Conservation (phyloP, 306 rosid genomes). For the Rosa chinensis region DNA sequence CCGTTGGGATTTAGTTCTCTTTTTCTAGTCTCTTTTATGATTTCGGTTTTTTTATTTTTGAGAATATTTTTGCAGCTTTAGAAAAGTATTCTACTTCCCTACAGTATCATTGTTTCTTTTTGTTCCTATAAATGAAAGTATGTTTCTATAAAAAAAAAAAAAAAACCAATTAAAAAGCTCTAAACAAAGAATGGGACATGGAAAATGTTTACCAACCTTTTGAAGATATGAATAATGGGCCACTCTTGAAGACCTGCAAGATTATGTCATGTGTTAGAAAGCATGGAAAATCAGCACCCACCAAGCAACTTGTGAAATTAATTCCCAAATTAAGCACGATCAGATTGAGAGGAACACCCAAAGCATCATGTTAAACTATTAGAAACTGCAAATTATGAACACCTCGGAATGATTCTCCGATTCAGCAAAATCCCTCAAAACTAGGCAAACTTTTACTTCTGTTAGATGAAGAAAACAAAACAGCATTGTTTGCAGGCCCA, state of each 20-base stretch:
- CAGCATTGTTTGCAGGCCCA: neutral
- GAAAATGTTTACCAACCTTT: conserved; percentile 61
- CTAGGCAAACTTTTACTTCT: neutral
- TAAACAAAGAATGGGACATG: neutral
- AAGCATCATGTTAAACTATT: neutral
- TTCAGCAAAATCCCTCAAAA: neutral
- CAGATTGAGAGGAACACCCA: neutral
- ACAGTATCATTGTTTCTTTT: neutral
- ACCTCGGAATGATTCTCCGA: neutral
- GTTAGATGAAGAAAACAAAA: neutral
- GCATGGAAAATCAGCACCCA: conserved; percentile 6
- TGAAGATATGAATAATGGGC: conserved; percentile 97
- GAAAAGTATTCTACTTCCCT: neutral
- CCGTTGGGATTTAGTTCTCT: neutral
- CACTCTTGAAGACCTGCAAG: conserved; percentile 96
- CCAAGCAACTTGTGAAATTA: conserved; percentile 14
- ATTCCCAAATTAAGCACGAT: conserved; percentile 14
- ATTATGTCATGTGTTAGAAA: conserved; percentile 40
- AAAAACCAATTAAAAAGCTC: neutral
- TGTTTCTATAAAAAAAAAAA: neutral
- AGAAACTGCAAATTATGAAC: neutral
- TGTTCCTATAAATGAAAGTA: neutral
- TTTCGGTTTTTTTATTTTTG: no score
- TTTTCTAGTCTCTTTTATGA: neutral
- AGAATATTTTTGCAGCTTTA: neutral